phyloP scores from a whole-genome alignment of 164 flowering plant genomes.

The Vitis rotundifolia region DNA sequence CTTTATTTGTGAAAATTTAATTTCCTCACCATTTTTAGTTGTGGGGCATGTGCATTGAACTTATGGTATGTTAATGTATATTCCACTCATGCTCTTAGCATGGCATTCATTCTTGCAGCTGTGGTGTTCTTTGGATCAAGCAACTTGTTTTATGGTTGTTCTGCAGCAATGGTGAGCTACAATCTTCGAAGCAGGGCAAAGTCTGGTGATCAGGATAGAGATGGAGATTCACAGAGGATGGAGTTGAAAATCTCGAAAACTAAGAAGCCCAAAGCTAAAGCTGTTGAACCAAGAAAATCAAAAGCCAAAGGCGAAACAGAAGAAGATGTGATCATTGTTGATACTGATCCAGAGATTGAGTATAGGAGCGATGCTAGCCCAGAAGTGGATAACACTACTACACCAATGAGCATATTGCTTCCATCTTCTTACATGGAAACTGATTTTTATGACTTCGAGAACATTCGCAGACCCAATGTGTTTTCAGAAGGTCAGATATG shows the following conservation, averaged over 20 bases:
- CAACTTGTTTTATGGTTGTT: neutral
- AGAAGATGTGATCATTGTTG: neutral
- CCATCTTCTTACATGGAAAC: neutral
- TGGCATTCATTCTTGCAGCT: neutral
- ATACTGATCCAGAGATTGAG: neutral
- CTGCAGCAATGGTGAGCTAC: neutral
- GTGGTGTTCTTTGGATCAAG: neutral
- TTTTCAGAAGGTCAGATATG: constrained; percentile 1
- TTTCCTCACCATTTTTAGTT: too few species aligned
- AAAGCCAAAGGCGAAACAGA: neutral
- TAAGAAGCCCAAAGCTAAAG: neutral
- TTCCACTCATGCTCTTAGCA: too few species aligned
- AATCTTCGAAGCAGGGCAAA: neutral
- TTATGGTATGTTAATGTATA: too few species aligned
- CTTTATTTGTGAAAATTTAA: too few species aligned
- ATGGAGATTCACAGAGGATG: neutral
- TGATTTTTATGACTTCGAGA: neutral
- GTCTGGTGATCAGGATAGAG: neutral
- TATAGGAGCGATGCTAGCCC: neutral
- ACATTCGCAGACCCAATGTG: neutral
- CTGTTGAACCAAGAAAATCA: neutral
- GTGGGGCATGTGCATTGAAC: too few species aligned
- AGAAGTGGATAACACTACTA: neutral
- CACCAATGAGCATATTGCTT: too few species aligned
- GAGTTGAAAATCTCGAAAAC: neutral